These are phyloP conservation scores for Rhexocercosporidium sp. DNA, from an alignment of 2,329 filamentous ascomycete species.

Conservation along the genomic window DNA sequence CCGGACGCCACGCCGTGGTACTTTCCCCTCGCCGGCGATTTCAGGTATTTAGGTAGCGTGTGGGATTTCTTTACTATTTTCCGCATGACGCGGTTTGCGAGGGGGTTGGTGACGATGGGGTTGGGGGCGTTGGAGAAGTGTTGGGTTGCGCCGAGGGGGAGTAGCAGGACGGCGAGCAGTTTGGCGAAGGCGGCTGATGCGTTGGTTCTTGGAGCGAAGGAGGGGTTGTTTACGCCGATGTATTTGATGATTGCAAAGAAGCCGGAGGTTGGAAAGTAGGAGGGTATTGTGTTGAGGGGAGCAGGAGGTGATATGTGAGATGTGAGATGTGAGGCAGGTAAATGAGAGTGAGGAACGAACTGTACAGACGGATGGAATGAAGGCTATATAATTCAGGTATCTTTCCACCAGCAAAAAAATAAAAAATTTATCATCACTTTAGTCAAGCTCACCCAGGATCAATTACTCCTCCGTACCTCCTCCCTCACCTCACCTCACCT, in stretches of 20 bases:
- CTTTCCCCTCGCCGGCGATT: slow-evolving; percentile 86
- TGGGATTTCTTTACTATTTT: slow-evolving; percentile 83
- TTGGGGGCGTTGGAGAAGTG: slow-evolving; percentile 78
- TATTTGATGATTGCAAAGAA: slow-evolving; percentile 94
- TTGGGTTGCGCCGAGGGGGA: slow-evolving; percentile 78
- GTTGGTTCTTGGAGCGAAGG: slow-evolving; percentile 82
- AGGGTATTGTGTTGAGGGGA: not conserved
- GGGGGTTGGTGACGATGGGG: slow-evolving; percentile 75
- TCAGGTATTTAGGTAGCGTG: slow-evolving; percentile 80
- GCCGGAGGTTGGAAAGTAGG: slow-evolving; percentile 52
- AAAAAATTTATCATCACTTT: no score
- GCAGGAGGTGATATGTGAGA: not conserved
- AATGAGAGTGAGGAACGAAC: not conserved
- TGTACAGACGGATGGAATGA: no score
- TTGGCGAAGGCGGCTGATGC: slow-evolving; percentile 80
- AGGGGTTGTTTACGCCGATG: slow-evolving; percentile 95
- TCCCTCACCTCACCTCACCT: no score
- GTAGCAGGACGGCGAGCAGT: slow-evolving; percentile 93
- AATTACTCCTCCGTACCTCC: no score
- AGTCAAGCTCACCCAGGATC: no score
- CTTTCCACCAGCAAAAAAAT: no score
- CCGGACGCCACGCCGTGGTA: slow-evolving; percentile 86
- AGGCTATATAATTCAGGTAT: no score
- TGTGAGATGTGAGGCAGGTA: not conserved
- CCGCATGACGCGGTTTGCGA: slow-evolving; percentile 87